Conservation (phyloP, 768 basidiomycete species). For the Mycena rosella region DNA sequence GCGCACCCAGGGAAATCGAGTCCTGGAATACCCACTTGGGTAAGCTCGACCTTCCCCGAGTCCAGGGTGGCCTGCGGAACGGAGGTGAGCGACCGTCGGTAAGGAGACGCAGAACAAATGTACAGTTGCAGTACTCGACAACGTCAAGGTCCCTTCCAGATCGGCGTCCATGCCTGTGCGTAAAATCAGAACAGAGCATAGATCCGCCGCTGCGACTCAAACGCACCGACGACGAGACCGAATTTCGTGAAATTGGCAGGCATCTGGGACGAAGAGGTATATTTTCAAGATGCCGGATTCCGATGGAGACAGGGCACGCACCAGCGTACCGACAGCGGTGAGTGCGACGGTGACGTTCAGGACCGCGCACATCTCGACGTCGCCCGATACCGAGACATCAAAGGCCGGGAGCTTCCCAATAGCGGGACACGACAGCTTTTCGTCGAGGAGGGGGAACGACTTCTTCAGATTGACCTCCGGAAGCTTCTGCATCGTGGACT, state of each 20-base stretch:
- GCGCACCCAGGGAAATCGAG: slow-evolving; percentile 49
- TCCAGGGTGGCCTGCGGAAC: slow-evolving; percentile 42
- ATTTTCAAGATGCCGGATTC: neutral
- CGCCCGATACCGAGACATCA: slow-evolving; percentile 33
- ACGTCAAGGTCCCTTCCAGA: slow-evolving; percentile 45
- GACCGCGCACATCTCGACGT: slow-evolving; percentile 41
- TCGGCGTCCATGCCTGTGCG: slow-evolving; percentile 39
- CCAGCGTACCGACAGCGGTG: slow-evolving; percentile 44
- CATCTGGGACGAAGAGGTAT: slow-evolving; percentile 23
- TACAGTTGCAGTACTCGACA: slow-evolving; percentile 41
- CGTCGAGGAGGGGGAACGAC: slow-evolving; percentile 41
- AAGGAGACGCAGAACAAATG: neutral
- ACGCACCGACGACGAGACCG: slow-evolving; percentile 41
- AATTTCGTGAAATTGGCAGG: slow-evolving; percentile 50
- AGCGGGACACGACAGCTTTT: slow-evolving; percentile 37
- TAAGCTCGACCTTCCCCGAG: slow-evolving; percentile 46
- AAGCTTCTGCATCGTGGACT: slow-evolving; percentile 33
- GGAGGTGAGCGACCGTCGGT: neutral
- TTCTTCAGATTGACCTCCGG: slow-evolving; percentile 38
- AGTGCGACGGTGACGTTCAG: slow-evolving; percentile 39
- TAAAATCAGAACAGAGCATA: neutral
- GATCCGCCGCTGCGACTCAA: neutral
- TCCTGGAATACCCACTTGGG: slow-evolving; percentile 49
- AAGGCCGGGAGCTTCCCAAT: slow-evolving; percentile 35
- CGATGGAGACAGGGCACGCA: neutral